These are phyloP conservation scores for Phytophthora multivora DNA, from an alignment of 352 stramenopile species.

Conservation along the genomic window DNA sequence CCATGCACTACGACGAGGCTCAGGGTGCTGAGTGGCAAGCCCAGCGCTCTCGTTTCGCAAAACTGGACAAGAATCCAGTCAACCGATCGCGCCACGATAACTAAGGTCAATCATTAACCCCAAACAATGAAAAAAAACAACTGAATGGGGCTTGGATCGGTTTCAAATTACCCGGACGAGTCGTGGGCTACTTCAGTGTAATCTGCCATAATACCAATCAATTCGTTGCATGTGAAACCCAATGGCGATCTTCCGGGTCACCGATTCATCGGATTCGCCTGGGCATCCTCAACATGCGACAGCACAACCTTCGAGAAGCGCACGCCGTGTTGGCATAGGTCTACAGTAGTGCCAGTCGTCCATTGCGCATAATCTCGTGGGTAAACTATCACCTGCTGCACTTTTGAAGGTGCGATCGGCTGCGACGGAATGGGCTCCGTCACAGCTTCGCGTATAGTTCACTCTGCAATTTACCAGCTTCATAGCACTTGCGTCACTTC, in stretches of 20 bases:
- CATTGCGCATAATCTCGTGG: constrained; percentile 5
- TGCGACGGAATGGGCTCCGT: background rate
- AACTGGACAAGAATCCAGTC: background rate
- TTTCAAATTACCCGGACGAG: no score
- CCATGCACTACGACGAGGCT: constrained; percentile 21
- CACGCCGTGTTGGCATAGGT: background rate
- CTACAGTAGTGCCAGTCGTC: background rate
- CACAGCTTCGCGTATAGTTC: background rate
- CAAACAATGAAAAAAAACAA: no score
- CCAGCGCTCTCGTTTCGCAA: background rate
- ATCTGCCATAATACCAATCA: no score
- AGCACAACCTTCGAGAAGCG: background rate
- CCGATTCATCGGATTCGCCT: background rate
- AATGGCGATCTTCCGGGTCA: background rate
- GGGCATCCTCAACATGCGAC: background rate
- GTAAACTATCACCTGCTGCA: constrained; percentile 10
- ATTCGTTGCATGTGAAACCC: no score
- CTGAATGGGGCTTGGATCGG: no score
- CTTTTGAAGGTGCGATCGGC: background rate
- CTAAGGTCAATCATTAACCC: background rate
- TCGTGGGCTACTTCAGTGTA: no score
- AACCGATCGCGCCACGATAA: background rate
- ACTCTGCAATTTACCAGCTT: constrained; percentile 16
- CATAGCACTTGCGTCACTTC: constrained; percentile 7
- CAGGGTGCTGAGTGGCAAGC: background rate